Evolutionary conservation across 2,329 filamentous ascomycete species (phyloP), one percentile per base, ranked within the genome.

Genomic region (Scedosporium apiospermum): DNA sequence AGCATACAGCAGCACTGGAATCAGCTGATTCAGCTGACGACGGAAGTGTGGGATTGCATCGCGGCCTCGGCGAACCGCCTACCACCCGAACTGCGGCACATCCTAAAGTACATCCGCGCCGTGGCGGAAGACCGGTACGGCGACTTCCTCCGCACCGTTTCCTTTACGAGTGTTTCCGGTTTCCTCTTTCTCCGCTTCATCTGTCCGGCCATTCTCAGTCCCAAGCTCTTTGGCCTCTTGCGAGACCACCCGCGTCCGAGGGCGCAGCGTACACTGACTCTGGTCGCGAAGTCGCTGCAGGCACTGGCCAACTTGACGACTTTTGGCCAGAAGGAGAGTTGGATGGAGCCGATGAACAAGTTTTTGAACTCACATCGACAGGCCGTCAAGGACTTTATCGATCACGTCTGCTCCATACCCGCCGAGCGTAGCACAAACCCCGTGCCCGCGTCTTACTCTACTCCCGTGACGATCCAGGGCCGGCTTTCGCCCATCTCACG

Each of bases 261-360:
- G 61, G 91, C 93, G 10, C 91, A 96, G 71, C 86, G 93, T 51
- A 96, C 93, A 0, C 81, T 97, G 61, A 97, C 93, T 0, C 82
- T 98, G 59, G 93, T 98, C 64, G 91, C 93, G 26, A 98, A 98
- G 74, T 91, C 90, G 1, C 78, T 98, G 7, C 93, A 97, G 75
- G 93, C 91, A 16, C 81, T 98, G 64, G 91, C 92, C 18, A 97
- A 97, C 72, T 82, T 97, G 75, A 90, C 91, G 1, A 91, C 86
- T 0, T 97, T 97, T 71, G 93, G 93, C 49, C 93, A 90, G 71
- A 96, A 96, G 72, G 93, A 98, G 74, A 87, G 89, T n/a, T 98
- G 92, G 91, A 97, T 98, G 93, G 93, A 96, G 75, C 92, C 92
- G 0, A 98, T 98, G 93, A 98, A 97, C 71, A 84, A 84, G 53